Conservation (phyloP, 139 green algal species). For the Nannochloris sp. region DNA sequence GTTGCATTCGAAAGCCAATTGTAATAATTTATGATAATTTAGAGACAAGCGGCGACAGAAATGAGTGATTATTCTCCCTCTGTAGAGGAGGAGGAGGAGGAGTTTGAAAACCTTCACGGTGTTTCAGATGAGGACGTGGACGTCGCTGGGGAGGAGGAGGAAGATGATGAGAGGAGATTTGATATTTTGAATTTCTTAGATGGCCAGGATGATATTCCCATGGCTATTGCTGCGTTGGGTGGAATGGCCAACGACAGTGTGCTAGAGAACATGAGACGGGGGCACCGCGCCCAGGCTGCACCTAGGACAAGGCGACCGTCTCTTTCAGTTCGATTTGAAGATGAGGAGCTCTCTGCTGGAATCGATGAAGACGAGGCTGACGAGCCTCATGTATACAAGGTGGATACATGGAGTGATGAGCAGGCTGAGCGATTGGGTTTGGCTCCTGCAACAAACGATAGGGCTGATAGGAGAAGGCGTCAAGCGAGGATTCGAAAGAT, state of each 20-base stretch:
- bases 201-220: neutral
- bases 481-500: neutral
- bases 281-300: no score
- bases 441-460: conserved; percentile 8
- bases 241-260: neutral
- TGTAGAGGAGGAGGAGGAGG: neutral
- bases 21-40: no score
- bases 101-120: neutral
- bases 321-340: neutral
- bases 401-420: conserved; percentile 25
- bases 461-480: conserved; percentile 8
- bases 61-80: neutral
- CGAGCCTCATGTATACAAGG: neutral
- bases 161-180: neutral
- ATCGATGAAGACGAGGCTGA: neutral
- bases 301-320: neutral
- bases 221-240: neutral
- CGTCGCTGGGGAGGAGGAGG: neutral
- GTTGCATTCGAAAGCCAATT: no score
- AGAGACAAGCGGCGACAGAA: no score
- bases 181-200: neutral
- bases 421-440: conserved; percentile 47
- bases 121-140: neutral
- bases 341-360: neutral
- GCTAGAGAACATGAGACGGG: no score